Evolutionary conservation across 306 rosid genomes (phyloP).

Genomic region (Prinsepia uniflora): DNA sequence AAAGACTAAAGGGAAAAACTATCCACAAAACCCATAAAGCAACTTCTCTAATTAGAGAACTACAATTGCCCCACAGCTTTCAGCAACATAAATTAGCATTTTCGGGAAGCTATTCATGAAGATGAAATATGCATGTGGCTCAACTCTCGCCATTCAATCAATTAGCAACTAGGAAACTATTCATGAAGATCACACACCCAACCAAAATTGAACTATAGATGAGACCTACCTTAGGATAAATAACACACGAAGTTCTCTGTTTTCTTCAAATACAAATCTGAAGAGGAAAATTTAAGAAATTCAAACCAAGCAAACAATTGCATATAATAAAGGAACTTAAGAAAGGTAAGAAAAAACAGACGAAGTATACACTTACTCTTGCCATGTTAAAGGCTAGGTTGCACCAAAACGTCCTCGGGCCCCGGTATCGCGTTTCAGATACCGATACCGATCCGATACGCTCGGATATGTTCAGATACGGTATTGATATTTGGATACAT

Average conservation of each 20-base stretch:
- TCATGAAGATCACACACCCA: not conserved
- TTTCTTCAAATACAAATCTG: constrained; percentile 62
- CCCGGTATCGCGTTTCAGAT: too few relatives aligned
- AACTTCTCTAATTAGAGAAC: not conserved
- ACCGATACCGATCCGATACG: too few relatives aligned
- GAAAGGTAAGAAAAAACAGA: too few relatives aligned
- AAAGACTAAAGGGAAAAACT: not conserved
- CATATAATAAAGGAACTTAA: too few relatives aligned
- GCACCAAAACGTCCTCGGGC: too few relatives aligned
- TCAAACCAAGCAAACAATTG: constrained; percentile 37
- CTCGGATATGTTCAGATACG: too few relatives aligned
- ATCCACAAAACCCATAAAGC: not conserved
- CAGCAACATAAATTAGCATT: not conserved
- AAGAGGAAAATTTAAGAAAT: constrained; percentile 46
- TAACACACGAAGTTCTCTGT: constrained; percentile 42
- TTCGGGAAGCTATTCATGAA: not conserved
- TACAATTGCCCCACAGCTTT: not conserved
- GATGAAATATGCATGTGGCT: constrained; percentile 4
- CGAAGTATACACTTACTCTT: too few relatives aligned
- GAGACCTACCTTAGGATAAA: constrained; percentile 60
- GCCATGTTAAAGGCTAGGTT: too few relatives aligned
- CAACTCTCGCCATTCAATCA: constrained; percentile 23
- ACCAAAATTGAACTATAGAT: constrained; percentile 23
- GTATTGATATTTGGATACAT: too few relatives aligned
- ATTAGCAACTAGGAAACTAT: constrained; percentile 20